Evolutionary conservation across 345 rosid species (phyloP).

Genomic region (Aegle marmelos): DNA sequence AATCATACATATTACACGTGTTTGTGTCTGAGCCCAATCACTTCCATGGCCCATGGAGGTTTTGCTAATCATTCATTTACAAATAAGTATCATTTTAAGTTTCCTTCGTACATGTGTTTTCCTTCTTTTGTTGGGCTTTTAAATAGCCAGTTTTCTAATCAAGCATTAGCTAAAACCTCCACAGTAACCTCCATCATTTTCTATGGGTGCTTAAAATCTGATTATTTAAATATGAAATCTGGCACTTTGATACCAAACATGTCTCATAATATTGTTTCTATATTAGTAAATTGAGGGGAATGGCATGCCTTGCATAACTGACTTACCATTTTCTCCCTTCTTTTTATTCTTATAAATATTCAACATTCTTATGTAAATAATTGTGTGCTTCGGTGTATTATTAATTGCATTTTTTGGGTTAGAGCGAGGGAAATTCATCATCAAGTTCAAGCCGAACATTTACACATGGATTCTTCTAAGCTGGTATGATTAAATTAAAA

Average conservation of each 20-base stretch:
- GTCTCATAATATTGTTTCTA: not conserved
- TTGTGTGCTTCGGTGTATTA: not conserved
- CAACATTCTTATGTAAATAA: not conserved
- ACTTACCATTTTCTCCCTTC: not conserved
- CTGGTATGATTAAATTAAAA: not conserved
- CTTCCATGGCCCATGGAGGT: too few species aligned
- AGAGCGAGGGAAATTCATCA: not conserved
- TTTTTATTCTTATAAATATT: not conserved
- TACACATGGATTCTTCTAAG: not conserved
- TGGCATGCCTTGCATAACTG: not conserved
- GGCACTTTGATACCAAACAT: not conserved
- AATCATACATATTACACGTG: too few species aligned
- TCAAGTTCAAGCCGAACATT: not conserved
- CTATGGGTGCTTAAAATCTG: not conserved
- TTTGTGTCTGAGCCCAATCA: too few species aligned
- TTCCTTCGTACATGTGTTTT: not conserved
- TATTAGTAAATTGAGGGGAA: not conserved
- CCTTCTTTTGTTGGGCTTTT: too few species aligned
- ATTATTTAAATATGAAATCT: not conserved
- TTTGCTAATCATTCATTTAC: not conserved
- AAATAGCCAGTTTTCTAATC: too few species aligned
- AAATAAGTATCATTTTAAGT: not conserved
- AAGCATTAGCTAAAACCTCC: not conserved
- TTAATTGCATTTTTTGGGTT: not conserved
- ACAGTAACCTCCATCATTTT: not conserved